Evolutionary conservation across 805 yeast species (phyloP).

Genomic region (Hemisphaericaspora nanyangensis): DNA sequence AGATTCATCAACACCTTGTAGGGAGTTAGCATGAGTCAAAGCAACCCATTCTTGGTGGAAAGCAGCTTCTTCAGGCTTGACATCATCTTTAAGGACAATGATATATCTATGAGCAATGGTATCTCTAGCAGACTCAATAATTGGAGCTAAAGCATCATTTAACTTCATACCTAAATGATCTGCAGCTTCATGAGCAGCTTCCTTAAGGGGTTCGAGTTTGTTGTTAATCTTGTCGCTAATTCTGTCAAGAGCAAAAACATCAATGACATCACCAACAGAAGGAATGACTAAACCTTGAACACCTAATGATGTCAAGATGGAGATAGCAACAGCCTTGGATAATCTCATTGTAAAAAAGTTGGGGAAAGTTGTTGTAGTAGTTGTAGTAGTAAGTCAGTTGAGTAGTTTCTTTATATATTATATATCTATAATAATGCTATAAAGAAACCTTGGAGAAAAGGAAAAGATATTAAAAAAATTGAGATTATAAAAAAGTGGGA

Average conservation of each 20-base stretch:
- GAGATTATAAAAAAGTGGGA: too few relatives aligned
- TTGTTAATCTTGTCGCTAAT: slow-evolving; percentile 6
- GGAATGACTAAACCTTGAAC: slow-evolving; percentile 59
- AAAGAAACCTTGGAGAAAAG: not conserved
- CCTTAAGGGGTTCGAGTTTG: slow-evolving; percentile 1
- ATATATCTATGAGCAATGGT: slow-evolving; percentile 75
- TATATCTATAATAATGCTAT: not conserved
- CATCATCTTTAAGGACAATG: slow-evolving; percentile 71
- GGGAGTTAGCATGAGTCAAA: slow-evolving; percentile 45
- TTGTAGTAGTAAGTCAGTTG: not conserved
- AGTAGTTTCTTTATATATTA: not conserved
- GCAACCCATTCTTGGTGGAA: slow-evolving; percentile 70
- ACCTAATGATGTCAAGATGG: slow-evolving; percentile 40
- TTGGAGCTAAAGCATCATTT: slow-evolving; percentile 37
- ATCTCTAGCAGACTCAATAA: slow-evolving; percentile 44
- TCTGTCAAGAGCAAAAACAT: slow-evolving; percentile 26
- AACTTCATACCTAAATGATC: slow-evolving; percentile 9
- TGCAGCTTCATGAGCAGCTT: slow-evolving; percentile 5
- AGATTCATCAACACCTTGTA: slow-evolving; percentile 30
- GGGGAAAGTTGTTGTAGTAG: not conserved
- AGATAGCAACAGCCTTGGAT: slow-evolving; percentile 38
- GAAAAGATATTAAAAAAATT: not conserved
- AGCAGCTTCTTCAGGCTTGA: slow-evolving; percentile 47
- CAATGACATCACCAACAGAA: slow-evolving; percentile 38
- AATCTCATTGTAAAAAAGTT: slow-evolving; percentile 27